Conservation (phyloP, 163 green algal genomes). For the Scenedesmus sp. region DNA sequence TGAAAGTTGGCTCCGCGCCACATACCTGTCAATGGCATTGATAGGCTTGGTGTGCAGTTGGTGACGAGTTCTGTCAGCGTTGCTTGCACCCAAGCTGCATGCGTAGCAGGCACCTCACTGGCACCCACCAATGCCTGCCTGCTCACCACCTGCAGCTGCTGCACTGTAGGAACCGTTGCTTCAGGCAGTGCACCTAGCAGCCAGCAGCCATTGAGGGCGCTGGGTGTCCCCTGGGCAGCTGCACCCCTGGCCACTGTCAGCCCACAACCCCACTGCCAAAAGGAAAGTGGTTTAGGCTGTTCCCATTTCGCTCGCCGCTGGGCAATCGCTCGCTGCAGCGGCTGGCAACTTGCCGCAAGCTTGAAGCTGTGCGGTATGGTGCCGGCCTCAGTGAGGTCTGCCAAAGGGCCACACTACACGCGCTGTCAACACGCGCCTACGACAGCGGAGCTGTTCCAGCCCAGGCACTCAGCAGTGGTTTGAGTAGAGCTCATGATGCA, state of each 20-base stretch:
- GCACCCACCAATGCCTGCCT: neutral
- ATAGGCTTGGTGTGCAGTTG: too few relatives aligned
- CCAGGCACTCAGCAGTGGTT: neutral
- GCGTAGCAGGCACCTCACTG: too few relatives aligned
- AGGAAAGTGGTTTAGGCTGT: too few relatives aligned
- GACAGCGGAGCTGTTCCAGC: slow-evolving; percentile 58
- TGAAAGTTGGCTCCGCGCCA: too few relatives aligned
- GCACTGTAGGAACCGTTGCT: neutral
- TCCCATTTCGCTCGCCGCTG: too few relatives aligned
- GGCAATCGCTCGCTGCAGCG: too few relatives aligned
- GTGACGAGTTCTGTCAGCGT: too few relatives aligned
- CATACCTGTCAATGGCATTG: too few relatives aligned
- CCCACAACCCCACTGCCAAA: slow-evolving; percentile 38
- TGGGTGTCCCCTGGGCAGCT: slow-evolving; percentile 43
- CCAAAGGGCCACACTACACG: slow-evolving; percentile 63
- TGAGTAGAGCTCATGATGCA: too few relatives aligned
- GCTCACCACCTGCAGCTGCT: neutral
- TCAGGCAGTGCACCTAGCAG: slow-evolving; percentile 60
- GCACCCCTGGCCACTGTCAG: slow-evolving; percentile 49
- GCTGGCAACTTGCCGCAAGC: slow-evolving; percentile 36
- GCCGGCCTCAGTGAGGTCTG: slow-evolving; percentile 64
- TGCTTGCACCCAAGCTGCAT: neutral
- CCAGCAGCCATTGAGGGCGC: slow-evolving; percentile 65
- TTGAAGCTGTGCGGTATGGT: slow-evolving; percentile 74
- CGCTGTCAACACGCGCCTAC: slow-evolving; percentile 61